Evolutionary conservation across 2,329 filamentous ascomycete genomes (phyloP), one percentile per base, ranked within the genome.

Genomic region (Lasiodiplodia hormozganensis): DNA sequence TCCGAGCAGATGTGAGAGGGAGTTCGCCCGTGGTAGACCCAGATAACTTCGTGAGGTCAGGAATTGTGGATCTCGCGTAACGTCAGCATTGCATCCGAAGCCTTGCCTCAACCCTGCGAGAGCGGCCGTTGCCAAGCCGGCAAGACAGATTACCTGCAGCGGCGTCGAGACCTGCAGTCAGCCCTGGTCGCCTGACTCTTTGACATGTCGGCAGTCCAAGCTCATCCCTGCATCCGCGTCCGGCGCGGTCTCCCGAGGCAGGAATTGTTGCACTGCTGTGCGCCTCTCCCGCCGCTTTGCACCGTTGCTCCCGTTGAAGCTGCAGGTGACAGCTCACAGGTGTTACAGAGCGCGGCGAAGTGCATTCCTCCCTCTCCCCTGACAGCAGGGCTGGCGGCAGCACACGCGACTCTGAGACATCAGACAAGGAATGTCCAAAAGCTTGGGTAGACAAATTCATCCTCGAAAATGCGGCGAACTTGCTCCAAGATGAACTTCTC

Each of bases 391-490:
- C 56, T 62, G 66, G 66, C 57, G 49, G 54, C 66, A 14, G 53
- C 54, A 67, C 66, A 62, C 66, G 66, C 66, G 66, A 28, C 40
- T 38, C 36, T 52, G 58, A 68, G 67, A 52, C 54, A 68, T 78
- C 72, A 97, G 54, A 98, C 90, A 74, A 99, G 83, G 79, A 98
- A 97, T 0, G 95, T 98, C 94, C 95, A 98, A 81, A 96, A 98
- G 80, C 94, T 97, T 54, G 96, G 96, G 82, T 97, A 98, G 70
- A 98, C 94, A 82, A 98, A 96, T 79, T 99, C 96, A 77, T 98
- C 96, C 81, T 99, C 96, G 76, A 99, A 98, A 74, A 99, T 98
- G 76, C 94, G 88, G 77, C 95, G 89, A 70, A 99, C 96, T 81
- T 98, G 95, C 79, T 98, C 95, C 69, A 99, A 85, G 68, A 99